Conservation (phyloP, 768 basidiomycete species). For the Lactarius pseudohatsudake region DNA sequence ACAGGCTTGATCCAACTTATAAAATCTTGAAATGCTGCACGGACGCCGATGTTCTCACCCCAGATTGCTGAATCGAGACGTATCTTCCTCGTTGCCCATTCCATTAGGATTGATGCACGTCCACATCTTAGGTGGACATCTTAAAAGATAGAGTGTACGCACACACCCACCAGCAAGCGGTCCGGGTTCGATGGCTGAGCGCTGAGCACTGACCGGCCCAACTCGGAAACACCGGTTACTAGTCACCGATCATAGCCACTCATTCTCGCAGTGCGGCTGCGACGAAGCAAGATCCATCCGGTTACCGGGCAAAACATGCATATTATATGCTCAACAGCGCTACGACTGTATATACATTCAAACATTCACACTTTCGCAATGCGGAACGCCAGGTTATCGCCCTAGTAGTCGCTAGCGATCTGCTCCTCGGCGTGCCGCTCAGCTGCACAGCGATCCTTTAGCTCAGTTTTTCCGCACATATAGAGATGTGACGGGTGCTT, state of each 20-base stretch:
- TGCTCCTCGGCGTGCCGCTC: neutral
- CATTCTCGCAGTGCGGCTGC: neutral
- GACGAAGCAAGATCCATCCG: neutral
- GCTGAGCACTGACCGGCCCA: too few species aligned
- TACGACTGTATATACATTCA: slow-evolving; percentile 6
- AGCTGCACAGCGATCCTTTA: slow-evolving; percentile 5
- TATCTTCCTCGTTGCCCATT: neutral
- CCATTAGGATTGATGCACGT: neutral
- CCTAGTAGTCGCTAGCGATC: neutral
- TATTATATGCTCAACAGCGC: neutral
- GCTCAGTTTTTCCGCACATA: neutral
- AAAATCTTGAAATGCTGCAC: neutral
- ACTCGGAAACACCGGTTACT: too few species aligned
- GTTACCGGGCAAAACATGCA: neutral
- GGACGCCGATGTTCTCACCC: neutral
- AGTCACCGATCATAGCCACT: neutral
- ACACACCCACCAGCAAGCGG: too few species aligned
- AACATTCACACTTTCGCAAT: neutral
- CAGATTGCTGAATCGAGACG: neutral
- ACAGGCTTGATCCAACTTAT: too few species aligned
- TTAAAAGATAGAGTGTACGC: too few species aligned
- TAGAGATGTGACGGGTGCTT: neutral
- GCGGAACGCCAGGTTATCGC: neutral
- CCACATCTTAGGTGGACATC: neutral
- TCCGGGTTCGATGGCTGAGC: too few species aligned